Evolutionary conservation across 495 filamentous ascomycete species (phyloP).

Genomic region (Echria macrotheca): DNA sequence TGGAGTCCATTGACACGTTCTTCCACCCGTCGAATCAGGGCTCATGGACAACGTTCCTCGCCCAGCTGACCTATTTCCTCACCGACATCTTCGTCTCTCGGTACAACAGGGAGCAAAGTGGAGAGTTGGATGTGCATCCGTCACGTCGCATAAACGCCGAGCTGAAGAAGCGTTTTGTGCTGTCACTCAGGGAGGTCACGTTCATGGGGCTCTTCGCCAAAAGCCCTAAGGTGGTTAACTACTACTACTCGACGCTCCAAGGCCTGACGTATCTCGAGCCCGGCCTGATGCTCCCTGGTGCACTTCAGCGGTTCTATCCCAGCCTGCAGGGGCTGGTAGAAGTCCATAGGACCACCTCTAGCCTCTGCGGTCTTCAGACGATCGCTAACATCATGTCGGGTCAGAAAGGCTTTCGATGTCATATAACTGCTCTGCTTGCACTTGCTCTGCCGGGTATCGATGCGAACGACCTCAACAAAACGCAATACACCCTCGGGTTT

Average conservation of each 20-base stretch:
- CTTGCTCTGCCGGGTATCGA: conserved; percentile 93
- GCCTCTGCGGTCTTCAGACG: conserved; percentile 82
- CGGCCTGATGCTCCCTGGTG: conserved; percentile 85
- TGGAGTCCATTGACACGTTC: conserved; percentile 96
- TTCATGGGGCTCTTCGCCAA: conserved; percentile 99
- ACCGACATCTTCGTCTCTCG: conserved; percentile 96
- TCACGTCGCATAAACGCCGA: conserved; percentile 73
- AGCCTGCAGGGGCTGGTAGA: conserved; percentile 94
- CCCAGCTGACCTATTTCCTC: conserved; percentile 87
- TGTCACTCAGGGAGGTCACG: conserved; percentile 83
- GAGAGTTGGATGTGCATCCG: conserved; percentile 77
- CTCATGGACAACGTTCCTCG: conserved; percentile 81
- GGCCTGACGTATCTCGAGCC: conserved; percentile 87
- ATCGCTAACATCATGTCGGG: conserved; percentile 83
- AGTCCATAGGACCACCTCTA: conserved; percentile 93
- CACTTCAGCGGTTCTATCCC: conserved; percentile 92
- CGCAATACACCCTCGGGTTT: conserved; percentile 85
- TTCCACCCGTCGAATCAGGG: conserved; percentile 98
- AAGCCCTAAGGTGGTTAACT: conserved; percentile 82
- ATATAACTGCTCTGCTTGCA: conserved; percentile 86
- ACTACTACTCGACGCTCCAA: conserved; percentile 84
- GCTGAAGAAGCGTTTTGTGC: conserved; percentile 83
- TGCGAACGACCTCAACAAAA: conserved; percentile 96
- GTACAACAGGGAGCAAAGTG: conserved; percentile 91
- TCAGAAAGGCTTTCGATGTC: conserved; percentile 89